Evolutionary conservation across 2,329 filamentous ascomycete species (phyloP), one percentile per base, ranked within the genome.

Genomic region (Claviceps arundinis): DNA sequence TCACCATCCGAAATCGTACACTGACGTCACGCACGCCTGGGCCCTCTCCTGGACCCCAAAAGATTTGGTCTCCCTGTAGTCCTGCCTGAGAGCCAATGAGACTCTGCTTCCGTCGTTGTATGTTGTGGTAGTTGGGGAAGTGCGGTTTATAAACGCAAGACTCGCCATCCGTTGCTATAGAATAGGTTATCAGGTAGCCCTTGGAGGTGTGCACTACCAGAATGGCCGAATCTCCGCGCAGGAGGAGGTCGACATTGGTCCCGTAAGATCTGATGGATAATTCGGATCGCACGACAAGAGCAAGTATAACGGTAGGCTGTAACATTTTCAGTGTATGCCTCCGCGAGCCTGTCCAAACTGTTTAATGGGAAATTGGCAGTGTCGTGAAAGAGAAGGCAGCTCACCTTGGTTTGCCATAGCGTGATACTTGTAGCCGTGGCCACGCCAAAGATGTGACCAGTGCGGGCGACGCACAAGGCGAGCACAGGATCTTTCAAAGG

Each of bases 371-470:
- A 37, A 8, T 16, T 30, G 22, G 17, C 37, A 50, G 34, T 34
- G 17, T 19, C 30, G n/a, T 2, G 26, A 19, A 17, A 13, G 9
- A 17, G 30, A 37, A 38, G 13, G 22, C 16, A n/a, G n/a, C 61
- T 74, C 55, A 89, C 89, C 78, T 91, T 91, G 52, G 88, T 91
- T 71, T 98, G 93, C 93, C 93, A 98, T 58, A 98, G 77, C n/a
- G 87, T 89, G 66, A 98, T 81, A 13, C 87, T 86, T 2, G 87
- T 87, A 5, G 79, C 73, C 1, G 91, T 96, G 63, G 96, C 88
- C 47, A 89, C 89, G 50, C 87, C 87, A 69, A 98, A 96, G 56
- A 81, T 71, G 61, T 90, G 85, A 42, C 90, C 90, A 52, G 79
- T 84, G 45, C 90, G 81, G 2, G 90, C 87, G 42, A 89, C 79